These are phyloP conservation scores for Pleodorina starrii DNA, from an alignment of 139 green algal genomes.

Conservation along the genomic window DNA sequence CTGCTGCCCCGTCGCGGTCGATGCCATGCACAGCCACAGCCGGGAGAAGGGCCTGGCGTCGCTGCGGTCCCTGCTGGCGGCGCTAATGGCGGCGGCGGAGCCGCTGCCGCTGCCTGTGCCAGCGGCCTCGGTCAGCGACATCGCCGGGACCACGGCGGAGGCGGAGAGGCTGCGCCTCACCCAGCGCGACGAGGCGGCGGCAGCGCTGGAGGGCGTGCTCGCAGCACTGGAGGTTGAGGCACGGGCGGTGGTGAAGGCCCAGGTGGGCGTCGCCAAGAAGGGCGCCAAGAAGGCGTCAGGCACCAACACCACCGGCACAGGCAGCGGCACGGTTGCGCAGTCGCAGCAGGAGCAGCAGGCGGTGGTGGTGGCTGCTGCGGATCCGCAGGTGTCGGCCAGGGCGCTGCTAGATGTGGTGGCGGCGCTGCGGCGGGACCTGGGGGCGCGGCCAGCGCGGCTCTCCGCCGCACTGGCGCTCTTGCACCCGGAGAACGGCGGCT, in stretches of 20 bases:
- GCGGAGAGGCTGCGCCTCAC: neutral
- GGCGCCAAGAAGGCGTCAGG: too few relatives aligned
- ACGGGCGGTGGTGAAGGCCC: neutral
- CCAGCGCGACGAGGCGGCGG: neutral
- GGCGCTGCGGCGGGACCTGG: neutral
- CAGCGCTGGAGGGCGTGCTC: slow-evolving; percentile 29
- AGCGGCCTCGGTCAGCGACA: too few relatives aligned
- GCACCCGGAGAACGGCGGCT: neutral
- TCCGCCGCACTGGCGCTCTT: slow-evolving; percentile 17
- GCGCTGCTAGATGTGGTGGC: neutral
- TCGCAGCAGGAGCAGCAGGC: neutral
- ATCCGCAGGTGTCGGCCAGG: neutral
- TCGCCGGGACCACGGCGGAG: neutral
- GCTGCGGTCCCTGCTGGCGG: slow-evolving; percentile 28
- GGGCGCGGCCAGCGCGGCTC: neutral
- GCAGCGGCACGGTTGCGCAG: neutral
- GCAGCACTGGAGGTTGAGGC: slow-evolving; percentile 26
- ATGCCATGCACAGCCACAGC: neutral
- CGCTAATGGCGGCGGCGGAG: neutral
- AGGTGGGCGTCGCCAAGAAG: neutral
- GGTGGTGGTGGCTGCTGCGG: too few relatives aligned
- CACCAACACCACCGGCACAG: neutral
- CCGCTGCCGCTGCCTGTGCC: slow-evolving; percentile 17
- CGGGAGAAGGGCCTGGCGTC: slow-evolving; percentile 1
- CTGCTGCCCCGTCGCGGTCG: neutral